These are phyloP conservation scores for Kwoniella sp. DNA, from an alignment of 768 basidiomycete species.

Conservation along the genomic window DNA sequence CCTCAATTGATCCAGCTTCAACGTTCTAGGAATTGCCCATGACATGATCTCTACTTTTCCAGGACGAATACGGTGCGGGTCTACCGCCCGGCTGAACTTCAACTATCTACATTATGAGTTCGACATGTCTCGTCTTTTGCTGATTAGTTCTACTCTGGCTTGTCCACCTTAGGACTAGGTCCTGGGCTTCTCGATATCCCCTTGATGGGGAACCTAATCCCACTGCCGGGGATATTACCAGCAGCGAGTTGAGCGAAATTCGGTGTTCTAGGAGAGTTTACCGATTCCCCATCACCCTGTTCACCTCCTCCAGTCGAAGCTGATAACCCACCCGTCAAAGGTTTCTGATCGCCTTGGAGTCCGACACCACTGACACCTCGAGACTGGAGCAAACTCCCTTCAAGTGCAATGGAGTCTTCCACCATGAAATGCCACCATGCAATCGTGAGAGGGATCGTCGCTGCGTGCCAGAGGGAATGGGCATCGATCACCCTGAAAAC, in stretches of 20 bases:
- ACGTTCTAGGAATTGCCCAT: no score
- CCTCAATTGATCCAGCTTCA: no score
- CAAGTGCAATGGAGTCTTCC: conserved; percentile 40
- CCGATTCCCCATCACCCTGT: not conserved
- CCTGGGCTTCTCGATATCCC: conserved; percentile 14
- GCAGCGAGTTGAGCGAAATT: conserved; percentile 27
- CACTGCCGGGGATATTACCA: not conserved
- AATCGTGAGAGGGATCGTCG: conserved; percentile 73
- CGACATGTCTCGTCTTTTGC: no score
- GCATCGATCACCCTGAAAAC: conserved; percentile 77
- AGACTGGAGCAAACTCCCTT: conserved; percentile 24
- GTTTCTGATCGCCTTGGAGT: not conserved
- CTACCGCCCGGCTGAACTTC: no score
- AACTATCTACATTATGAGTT: no score
- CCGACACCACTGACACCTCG: conserved; percentile 2
- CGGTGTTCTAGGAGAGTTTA: conserved; percentile 8
- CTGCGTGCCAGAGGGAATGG: conserved; percentile 88
- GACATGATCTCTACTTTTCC: no score
- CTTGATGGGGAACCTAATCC: not conserved
- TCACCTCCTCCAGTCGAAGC: not conserved
- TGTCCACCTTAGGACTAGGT: conserved; percentile 20
- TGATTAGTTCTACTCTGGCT: conserved; percentile 21
- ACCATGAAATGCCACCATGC: conserved; percentile 78
- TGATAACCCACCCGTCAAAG: not conserved
- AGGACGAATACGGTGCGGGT: no score